Base-by-base conservation (phyloP, 169 alveolate genomes). In the Cyclospora cayetanensis region DNA sequence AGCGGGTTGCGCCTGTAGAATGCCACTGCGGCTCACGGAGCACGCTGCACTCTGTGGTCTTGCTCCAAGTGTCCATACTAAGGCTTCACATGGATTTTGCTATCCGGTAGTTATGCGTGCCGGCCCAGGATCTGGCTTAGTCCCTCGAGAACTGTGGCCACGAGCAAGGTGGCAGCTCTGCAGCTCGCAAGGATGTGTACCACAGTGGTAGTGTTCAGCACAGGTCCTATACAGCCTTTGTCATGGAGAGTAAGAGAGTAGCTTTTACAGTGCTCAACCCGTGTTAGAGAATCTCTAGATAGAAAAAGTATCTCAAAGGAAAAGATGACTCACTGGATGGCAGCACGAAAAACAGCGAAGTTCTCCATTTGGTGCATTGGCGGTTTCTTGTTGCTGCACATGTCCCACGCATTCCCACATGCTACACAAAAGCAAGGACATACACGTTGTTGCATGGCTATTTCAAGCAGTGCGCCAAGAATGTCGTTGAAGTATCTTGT, bases 161-260 rank as follows among this genome's bases (percentile, higher is more conserved):
- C 88, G 88, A 15, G 88, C 88, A 79, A 79, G 88, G 52, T 70
- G 70, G 88, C 88, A 79, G 50, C 41, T 79, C 88, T 79, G 29
- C 72, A 46, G 15, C 11, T 18, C 42, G 18, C 1, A 79, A 3
- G 41, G 52, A 37, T 70, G 50, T 11, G 65, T 63, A 76, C 31
- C n/a, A n/a, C n/a, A n/a, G n/a, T n/a, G n/a, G n/a, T n/a, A n/a
- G n/a, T n/a, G n/a, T n/a, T n/a, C n/a, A n/a, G n/a, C n/a, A n/a
- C n/a, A n/a, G n/a, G n/a, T n/a, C n/a, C n/a, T n/a, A n/a, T n/a
- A n/a, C n/a, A n/a, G n/a, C n/a, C n/a, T n/a, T n/a, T n/a, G n/a
- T n/a, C n/a, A n/a, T n/a, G n/a, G n/a, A n/a, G n/a, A n/a, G n/a
- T n/a, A n/a, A n/a, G n/a, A n/a, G n/a, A n/a, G n/a, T n/a, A n/a